These are phyloP conservation scores for Boletus bicolor DNA, from an alignment of 768 basidiomycete species.

Conservation along the genomic window DNA sequence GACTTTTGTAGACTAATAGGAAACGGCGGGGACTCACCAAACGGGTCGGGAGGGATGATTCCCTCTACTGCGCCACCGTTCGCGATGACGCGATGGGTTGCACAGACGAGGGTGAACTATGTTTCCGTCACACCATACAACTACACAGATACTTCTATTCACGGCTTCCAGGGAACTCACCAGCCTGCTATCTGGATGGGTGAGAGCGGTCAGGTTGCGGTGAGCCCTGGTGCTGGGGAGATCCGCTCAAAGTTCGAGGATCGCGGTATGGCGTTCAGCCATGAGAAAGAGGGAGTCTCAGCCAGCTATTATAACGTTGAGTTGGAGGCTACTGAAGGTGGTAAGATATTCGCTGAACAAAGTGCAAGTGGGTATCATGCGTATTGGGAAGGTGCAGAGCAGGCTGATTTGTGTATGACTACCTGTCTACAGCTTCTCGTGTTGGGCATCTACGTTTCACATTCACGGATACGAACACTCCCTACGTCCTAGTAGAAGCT, in stretches of 20 bases:
- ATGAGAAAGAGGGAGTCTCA: conserved; percentile 51
- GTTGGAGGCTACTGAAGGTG: conserved; percentile 50
- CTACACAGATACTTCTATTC: conserved; percentile 53
- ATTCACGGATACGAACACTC: conserved; percentile 43
- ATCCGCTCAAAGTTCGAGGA: conserved; percentile 55
- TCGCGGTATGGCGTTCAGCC: conserved; percentile 52
- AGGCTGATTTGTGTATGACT: not conserved
- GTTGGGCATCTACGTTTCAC: conserved; percentile 74
- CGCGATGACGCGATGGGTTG: conserved; percentile 84
- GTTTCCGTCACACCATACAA: conserved; percentile 73
- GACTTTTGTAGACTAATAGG: conserved; percentile 52
- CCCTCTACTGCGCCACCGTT: conserved; percentile 77
- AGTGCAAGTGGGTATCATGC: conserved; percentile 50
- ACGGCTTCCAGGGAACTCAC: conserved; percentile 77
- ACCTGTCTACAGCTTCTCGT: conserved; percentile 52
- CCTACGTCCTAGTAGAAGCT: conserved; percentile 66
- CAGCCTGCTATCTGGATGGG: conserved; percentile 93
- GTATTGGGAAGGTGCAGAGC: not conserved
- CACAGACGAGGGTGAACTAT: conserved; percentile 74
- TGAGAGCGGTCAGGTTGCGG: conserved; percentile 61
- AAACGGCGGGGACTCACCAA: conserved; percentile 67
- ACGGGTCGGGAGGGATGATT: conserved; percentile 75
- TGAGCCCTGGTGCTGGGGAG: conserved; percentile 54
- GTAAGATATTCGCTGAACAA: conserved; percentile 54
- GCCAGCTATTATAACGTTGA: conserved; percentile 57